Base-by-base conservation (phyloP, 202 grass and related monocot species). In the Zizania palustris region DNA sequence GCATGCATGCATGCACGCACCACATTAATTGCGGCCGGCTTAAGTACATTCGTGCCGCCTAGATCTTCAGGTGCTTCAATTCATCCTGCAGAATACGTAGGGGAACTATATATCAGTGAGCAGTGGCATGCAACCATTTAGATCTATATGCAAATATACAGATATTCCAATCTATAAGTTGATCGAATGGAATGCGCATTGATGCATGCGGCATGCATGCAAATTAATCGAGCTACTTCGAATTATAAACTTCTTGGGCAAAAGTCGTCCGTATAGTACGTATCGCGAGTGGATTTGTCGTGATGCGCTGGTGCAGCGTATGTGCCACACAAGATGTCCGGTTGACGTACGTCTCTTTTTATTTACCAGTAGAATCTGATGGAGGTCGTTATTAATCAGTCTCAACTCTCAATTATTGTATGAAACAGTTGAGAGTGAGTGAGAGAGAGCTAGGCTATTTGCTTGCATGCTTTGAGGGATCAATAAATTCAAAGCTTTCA, bases 61-160 rank as follows among this genome's bases (percentile, higher is more conserved):
- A 85, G 35, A 85, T 79, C 70, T 69, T 85, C 53, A 85, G 53
- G 15, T 85, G 61, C 53, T 75, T 85, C 61, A 78, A 43, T 75
- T 85, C 61, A 78, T 11, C 83, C 83, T 85, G 76, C 54, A 50
- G 5, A 59, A 64, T 3, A 6, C 11, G 7, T 3, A 13, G 7
- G 12, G 28, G 7, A 9, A 73, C 7, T 56, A 3, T 43, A 9
- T n/a, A 61, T 83, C 6, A 75, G 71, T 34, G 5, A 5, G 6
- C 14, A 6, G 49, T 6, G 9, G 28, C 33, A 43, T 53, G 36
- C 57, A 46, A 56, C 21, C n/a, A n/a, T 74, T 66, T n/a, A 61
- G 14, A 10, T 4, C 12, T 50, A 40, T 12, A 64, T 19, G 2
- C 19, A n/a, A n/a, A n/a, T n/a, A 48, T 11, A 22, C 18, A 19